These are phyloP conservation scores for Pseudocohnilembus persalinus DNA, from an alignment of 169 alveolate genomes.

Conservation along the genomic window DNA sequence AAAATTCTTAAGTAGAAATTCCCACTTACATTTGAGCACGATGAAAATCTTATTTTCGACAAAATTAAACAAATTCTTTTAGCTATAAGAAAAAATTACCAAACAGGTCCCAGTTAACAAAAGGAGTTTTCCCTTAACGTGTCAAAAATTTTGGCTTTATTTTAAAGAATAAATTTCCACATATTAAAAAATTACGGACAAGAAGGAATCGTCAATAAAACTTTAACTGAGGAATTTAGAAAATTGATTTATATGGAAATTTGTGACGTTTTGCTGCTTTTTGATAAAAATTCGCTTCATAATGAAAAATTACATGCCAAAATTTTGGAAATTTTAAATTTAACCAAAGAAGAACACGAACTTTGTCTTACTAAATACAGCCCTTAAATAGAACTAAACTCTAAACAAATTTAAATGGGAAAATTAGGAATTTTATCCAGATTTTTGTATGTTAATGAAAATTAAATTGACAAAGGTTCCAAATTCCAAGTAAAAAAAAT, in stretches of 20 bases:
- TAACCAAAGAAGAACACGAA: constrained; percentile 15
- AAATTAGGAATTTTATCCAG: constrained; percentile 9
- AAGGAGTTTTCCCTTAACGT: background rate
- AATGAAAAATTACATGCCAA: background rate
- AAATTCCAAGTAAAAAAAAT: too few relatives aligned
- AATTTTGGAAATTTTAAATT: constrained; percentile 6
- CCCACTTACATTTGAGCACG: background rate
- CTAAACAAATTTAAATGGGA: constrained; percentile 8
- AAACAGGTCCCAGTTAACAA: background rate
- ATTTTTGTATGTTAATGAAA: constrained; percentile 1
- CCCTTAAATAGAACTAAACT: constrained; percentile 17
- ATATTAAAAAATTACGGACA: background rate
- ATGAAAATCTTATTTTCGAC: background rate
- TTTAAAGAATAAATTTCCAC: background rate
- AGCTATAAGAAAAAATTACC: background rate
- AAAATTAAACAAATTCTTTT: background rate
- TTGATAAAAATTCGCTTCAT: background rate
- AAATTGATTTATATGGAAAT: background rate
- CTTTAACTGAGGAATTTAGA: background rate
- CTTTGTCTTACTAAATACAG: constrained; percentile 1
- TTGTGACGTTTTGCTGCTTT: background rate
- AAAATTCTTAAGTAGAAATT: background rate
- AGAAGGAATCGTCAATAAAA: background rate
- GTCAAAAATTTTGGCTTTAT: background rate
- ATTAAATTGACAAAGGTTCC: background rate